Evolutionary conservation across 768 basidiomycete genomes (phyloP), one percentile per base, ranked within the genome.

Genomic region (Hygrocybe coccinea): DNA sequence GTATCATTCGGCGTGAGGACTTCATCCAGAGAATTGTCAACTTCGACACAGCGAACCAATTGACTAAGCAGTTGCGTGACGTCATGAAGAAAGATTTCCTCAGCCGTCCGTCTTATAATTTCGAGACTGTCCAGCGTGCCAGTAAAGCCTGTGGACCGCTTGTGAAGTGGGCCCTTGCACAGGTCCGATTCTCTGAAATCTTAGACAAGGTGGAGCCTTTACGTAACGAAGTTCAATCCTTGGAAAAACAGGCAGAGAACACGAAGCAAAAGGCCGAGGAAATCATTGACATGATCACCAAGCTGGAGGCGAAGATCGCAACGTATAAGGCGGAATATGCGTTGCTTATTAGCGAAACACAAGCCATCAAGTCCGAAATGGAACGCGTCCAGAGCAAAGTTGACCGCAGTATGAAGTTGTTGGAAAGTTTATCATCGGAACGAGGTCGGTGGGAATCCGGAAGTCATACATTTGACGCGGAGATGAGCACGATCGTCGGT

Each of bases 401-500:
- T 35, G 89, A 95, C 67, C 89, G 95, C 60, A 95, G 93, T 67
- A 91, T 98, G 87, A 97, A 87, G 59, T 78, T 98, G 46, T 78
- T 99, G 41, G 89, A 88, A 66, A 95, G 91, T 70, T 76, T 99
- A 63, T 97, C 94, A 8, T 97, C 97, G 0, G 97, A 99, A 71
- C 82, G 91, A 67, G 79, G 80, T 41, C 86, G 97, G 58, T 99
- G 97, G 97, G 94, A 98, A 68, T 75, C 83, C 3, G 93, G 94
- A 34, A 97, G 95, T 69, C 85, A 87, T 49, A 94, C 94, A 0
- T 99, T 99, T 68, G 97, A 97, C 64, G 83, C 86, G 1, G 95
- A 98, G 70, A 98, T 98, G 95, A 89, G 91, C 67, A 99, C 97
- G 41, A 95, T 98, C 59, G 92, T 95, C 35, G 97, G 97, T 22